phyloP scores from a whole-genome alignment of 2,329 filamentous ascomycete genomes.

The Venturia pyrina region DNA sequence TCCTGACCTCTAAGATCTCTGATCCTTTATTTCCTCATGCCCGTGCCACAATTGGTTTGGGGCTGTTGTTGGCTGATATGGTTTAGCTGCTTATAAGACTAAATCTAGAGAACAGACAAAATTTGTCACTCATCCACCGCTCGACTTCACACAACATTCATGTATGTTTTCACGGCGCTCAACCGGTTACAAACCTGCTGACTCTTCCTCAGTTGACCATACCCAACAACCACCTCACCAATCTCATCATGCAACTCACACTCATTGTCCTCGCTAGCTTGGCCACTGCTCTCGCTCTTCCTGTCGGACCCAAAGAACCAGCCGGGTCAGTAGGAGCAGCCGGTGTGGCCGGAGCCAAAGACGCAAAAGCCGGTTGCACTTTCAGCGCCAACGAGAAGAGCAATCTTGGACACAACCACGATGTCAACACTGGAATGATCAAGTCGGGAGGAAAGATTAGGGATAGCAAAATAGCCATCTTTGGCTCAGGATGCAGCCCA shows the following conservation, averaged over 20 bases:
- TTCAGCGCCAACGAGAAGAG: conserved; percentile 9
- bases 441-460: not conserved
- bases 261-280: conserved; percentile 4
- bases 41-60: not conserved
- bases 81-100: not conserved
- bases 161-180: not conserved
- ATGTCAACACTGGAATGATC: conserved; percentile 11
- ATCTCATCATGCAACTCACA: conserved; percentile 5
- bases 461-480: not conserved
- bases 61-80: not conserved
- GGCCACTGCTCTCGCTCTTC: not conserved
- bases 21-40: not conserved
- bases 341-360: too few species aligned
- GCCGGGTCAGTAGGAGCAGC: not conserved
- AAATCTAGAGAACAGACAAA: not conserved
- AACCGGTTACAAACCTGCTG: not conserved
- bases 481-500: conserved; percentile 7
- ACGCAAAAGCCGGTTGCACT: not conserved
- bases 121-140: not conserved
- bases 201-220: not conserved
- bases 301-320: not conserved
- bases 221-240: not conserved
- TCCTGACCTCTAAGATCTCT: not conserved
- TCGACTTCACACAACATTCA: not conserved
- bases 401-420: conserved; percentile 6